phyloP scores from a whole-genome alignment of 2,329 filamentous ascomycete species.

The Penicillium rolfsii region DNA sequence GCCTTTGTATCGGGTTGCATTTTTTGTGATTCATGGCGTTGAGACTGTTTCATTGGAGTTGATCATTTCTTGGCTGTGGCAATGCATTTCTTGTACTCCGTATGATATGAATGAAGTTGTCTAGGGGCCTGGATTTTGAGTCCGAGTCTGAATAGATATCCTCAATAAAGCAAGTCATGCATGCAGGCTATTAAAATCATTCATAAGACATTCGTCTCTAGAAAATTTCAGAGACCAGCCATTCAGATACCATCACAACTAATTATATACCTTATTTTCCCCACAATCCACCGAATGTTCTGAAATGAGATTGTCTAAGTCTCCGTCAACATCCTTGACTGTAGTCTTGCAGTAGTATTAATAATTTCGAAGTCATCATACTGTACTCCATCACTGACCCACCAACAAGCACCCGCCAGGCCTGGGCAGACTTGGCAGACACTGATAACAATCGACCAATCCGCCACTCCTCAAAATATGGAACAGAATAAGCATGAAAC shows the following conservation, averaged over 20 bases:
- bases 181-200: not conserved
- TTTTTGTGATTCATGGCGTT: conserved; percentile 14
- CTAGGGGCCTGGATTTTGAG: not conserved
- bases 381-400: not conserved
- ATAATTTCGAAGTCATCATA: not conserved
- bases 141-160: not conserved
- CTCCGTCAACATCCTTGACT: not conserved
- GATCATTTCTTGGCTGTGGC: conserved; percentile 7
- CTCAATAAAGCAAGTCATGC: not conserved
- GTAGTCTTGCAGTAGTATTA: not conserved
- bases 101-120: not conserved
- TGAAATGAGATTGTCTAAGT: not conserved
- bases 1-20: conserved; percentile 13
- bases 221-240: not conserved
- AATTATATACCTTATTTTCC: too few relatives aligned
- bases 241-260: too few relatives aligned
- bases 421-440: conserved; percentile 21
- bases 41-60: not conserved
- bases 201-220: not conserved
- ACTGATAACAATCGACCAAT: conserved; percentile 10
- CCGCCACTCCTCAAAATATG: conserved; percentile 1
- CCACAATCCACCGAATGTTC: too few relatives aligned
- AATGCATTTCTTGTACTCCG: not conserved
- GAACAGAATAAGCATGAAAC: conserved; percentile 16
- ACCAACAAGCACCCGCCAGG: not conserved